phyloP scores from a whole-genome alignment of 352 stramenopile genomes.

The Globisporangium alternatum region DNA sequence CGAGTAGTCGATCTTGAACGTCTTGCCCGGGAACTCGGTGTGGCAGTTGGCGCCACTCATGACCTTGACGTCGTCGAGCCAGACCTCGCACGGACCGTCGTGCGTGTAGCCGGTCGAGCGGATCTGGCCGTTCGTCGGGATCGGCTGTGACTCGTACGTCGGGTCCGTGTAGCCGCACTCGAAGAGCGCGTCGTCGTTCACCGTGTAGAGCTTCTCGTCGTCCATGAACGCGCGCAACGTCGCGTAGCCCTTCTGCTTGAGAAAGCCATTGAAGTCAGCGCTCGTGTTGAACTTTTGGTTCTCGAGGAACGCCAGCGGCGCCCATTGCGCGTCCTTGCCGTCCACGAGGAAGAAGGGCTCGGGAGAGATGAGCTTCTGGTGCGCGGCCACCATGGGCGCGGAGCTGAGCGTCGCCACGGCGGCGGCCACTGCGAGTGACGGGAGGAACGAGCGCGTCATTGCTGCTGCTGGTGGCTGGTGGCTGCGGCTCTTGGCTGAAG shows the following conservation, averaged over 20 bases:
- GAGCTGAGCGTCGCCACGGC: constrained; percentile 2
- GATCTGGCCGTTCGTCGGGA: constrained; percentile 32
- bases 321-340: constrained; percentile 21
- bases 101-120: constrained; percentile 51
- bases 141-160: constrained; percentile 36
- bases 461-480: not conserved
- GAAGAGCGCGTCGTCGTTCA: constrained; percentile 48
- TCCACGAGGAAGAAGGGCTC: constrained; percentile 57
- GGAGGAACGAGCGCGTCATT: constrained; percentile 7
- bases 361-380: constrained; percentile 43
- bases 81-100: constrained; percentile 42
- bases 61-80: constrained; percentile 32
- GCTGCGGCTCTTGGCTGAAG: not conserved
- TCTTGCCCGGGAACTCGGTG: constrained; percentile 28
- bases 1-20: constrained; percentile 35
- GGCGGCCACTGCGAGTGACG: constrained; percentile 1
- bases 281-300: constrained; percentile 48
- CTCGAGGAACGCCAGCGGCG: constrained; percentile 47
- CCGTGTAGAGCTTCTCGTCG: constrained; percentile 45
- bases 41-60: constrained; percentile 36
- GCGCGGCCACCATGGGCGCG: constrained; percentile 18
- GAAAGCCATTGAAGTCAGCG: constrained; percentile 39
- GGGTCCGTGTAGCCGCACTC: constrained; percentile 53
- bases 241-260: constrained; percentile 36
- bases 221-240: constrained; percentile 53